Evolutionary conservation across 2,329 filamentous ascomycete genomes (phyloP).

Genomic region (Talaromyces sp.): DNA sequence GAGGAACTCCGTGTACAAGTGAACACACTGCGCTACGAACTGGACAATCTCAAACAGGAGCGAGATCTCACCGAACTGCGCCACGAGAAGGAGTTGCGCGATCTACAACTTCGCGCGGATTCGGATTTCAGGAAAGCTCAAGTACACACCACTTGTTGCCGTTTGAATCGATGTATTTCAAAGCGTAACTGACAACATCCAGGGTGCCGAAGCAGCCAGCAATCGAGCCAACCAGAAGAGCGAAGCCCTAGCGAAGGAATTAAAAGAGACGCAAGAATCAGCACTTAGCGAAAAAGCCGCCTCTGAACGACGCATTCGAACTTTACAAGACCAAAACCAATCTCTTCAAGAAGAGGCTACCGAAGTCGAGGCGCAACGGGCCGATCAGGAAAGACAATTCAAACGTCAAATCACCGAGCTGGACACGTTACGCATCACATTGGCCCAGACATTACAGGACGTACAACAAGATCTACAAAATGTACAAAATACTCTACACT

Average conservation of each 20-base stretch:
- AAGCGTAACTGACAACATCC: neutral
- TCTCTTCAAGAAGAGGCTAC: constrained; percentile 76
- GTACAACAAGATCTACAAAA: constrained; percentile 54
- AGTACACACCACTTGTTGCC: constrained; percentile 30
- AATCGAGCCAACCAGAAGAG: constrained; percentile 53
- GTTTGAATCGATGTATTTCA: too few species aligned
- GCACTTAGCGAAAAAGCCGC: constrained; percentile 54
- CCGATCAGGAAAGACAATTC: constrained; percentile 65
- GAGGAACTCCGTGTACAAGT: constrained; percentile 88
- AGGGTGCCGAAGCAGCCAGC: constrained; percentile 52
- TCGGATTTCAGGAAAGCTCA: constrained; percentile 71
- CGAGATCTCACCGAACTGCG: constrained; percentile 74
- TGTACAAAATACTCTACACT: constrained; percentile 54
- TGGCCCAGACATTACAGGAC: constrained; percentile 55
- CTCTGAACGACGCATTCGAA: constrained; percentile 54
- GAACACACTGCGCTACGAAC: constrained; percentile 80
- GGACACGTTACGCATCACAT: constrained; percentile 56
- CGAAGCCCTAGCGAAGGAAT: constrained; percentile 53
- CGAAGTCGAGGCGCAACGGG: constrained; percentile 72
- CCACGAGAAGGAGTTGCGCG: constrained; percentile 78
- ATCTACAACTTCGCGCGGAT: constrained; percentile 75
- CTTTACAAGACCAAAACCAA: constrained; percentile 66
- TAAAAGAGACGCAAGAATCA: constrained; percentile 54
- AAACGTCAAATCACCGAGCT: constrained; percentile 58
- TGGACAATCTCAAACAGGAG: constrained; percentile 83